phyloP scores from a whole-genome alignment of 192 early-diverging fungal genomes.

The Geosiphon pyriformis region DNA sequence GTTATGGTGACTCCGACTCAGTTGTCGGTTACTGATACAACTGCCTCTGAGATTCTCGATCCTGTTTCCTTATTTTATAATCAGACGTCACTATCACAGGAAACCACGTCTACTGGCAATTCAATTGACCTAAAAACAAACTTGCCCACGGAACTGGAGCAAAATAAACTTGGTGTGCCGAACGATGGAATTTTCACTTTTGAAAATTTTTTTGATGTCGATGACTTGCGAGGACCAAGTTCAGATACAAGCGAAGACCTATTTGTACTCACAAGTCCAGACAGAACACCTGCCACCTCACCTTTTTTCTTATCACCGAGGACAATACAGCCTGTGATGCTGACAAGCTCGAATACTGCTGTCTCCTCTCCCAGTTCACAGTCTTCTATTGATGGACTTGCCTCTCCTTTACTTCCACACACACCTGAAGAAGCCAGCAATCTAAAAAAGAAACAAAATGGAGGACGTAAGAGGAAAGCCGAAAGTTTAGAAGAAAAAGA shows the following conservation, averaged over 20 bases:
- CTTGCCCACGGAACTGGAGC: not conserved
- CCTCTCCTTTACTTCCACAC: not conserved
- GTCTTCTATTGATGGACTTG: not conserved
- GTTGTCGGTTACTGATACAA: not conserved
- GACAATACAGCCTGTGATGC: slow-evolving; percentile 4
- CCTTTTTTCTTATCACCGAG: not conserved
- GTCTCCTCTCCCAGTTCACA: not conserved
- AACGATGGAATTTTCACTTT: slow-evolving; percentile 1
- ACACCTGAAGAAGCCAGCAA: not conserved
- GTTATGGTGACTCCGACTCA: slow-evolving; percentile 6
- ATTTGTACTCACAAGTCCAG: not conserved
- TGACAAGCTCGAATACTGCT: not conserved
- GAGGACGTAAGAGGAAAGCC: slow-evolving; percentile 21
- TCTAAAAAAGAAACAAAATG: slow-evolving; percentile 6
- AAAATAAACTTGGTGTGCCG: not conserved
- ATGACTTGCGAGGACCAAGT: slow-evolving; percentile 1
- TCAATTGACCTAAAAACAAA: not conserved
- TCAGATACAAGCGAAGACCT: not conserved
- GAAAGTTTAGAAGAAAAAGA: slow-evolving; percentile 24
- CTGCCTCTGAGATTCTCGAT: not conserved
- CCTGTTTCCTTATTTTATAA: not conserved
- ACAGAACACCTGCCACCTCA: not conserved
- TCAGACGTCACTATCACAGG: not conserved
- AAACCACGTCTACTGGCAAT: not conserved
- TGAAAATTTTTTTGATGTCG: slow-evolving; percentile 3